These are phyloP conservation scores for Phlebiopsis flavidoalba DNA, from an alignment of 768 basidiomycete genomes.

Conservation along the genomic window DNA sequence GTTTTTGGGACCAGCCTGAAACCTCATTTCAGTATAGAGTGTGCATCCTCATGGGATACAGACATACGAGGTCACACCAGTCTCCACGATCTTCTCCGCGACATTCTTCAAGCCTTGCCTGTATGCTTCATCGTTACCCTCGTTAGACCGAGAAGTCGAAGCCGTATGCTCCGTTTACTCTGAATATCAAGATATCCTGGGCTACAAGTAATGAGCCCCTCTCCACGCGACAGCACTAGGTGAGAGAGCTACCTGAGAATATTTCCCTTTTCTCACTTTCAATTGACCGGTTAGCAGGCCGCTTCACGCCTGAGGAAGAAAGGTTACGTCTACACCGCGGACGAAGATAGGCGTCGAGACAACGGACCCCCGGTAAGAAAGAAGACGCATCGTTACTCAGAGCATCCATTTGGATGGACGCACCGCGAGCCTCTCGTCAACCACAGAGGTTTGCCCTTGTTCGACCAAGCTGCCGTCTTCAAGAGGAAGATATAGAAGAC, in stretches of 20 bases:
- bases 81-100: constrained; percentile 75
- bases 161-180: constrained; percentile 84
- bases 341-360: background rate
- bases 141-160: constrained; percentile 85
- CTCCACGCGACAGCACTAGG: too few relatives aligned
- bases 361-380: background rate
- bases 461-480: constrained; percentile 75
- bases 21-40: constrained; percentile 2
- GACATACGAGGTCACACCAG: constrained; percentile 82
- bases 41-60: background rate
- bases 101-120: constrained; percentile 61
- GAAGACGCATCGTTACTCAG: constrained; percentile 38
- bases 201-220: constrained; percentile 31
- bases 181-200: constrained; percentile 87
- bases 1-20: constrained; percentile 25
- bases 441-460: constrained; percentile 80
- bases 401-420: constrained; percentile 67
- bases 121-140: constrained; percentile 66
- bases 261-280: constrained; percentile 72
- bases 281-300: constrained; percentile 58
- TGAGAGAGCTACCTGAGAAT: constrained; percentile 54
- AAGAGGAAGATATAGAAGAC: constrained; percentile 59
- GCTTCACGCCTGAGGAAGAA: constrained; percentile 57
- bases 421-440: constrained; percentile 73
- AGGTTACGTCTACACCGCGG: constrained; percentile 48